phyloP scores from a whole-genome alignment of 345 rosid species.

The Syzygium oleosum region DNA sequence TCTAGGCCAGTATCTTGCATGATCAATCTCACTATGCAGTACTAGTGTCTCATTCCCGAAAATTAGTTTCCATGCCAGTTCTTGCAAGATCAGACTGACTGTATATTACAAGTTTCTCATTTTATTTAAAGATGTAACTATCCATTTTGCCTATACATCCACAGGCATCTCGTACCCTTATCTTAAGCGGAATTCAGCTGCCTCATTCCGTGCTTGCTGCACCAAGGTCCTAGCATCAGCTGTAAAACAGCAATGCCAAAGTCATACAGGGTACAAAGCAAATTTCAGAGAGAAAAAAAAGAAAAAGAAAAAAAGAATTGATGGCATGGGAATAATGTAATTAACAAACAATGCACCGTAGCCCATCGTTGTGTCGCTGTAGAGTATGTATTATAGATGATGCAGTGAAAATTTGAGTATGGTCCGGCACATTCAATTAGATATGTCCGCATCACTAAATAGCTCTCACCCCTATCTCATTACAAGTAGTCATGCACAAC shows the following conservation, averaged over 20 bases:
- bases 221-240: constrained; percentile 99
- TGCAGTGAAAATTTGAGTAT: background rate
- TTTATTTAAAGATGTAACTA: background rate
- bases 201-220: constrained; percentile 96
- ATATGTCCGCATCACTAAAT: background rate
- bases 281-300: background rate
- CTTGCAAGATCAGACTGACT: background rate
- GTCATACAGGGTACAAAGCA: background rate
- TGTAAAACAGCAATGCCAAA: constrained; percentile 13
- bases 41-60: background rate
- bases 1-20: no score
- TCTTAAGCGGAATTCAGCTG: constrained; percentile 91
- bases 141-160: constrained; percentile 82
- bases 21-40: background rate
- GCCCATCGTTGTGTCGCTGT: background rate
- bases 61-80: background rate
- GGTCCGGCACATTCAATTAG: background rate
- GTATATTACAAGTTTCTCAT: background rate
- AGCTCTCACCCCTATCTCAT: background rate
- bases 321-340: background rate
- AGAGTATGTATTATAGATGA: background rate
- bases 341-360: background rate
- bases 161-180: constrained; percentile 99
- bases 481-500: background rate
- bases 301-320: background rate